Evolutionary conservation across 1,139 yeast genomes (phyloP), one percentile per base, ranked within the genome.

Genomic region (Taphrina deformans): DNA sequence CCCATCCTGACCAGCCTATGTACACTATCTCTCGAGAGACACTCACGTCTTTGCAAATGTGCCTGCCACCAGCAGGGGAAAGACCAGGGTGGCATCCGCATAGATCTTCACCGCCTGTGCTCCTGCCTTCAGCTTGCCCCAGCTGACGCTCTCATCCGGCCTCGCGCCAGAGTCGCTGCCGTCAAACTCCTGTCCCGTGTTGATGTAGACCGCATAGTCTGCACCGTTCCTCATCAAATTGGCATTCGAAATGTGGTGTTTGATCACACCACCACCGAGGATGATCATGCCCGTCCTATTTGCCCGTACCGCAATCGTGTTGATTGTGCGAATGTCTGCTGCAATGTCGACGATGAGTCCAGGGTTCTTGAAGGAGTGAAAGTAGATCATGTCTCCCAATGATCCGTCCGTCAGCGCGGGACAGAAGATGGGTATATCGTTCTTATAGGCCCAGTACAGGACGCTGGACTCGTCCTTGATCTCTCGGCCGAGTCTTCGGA

Each of bases 111-210:
- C 96, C 69, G 86, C 84, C 72, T 84, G 84, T 38, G 99, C 99
- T 55, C 91, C 97, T 4, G 96, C 87, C 78, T 90, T 90, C 77
- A 93, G 93, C 77, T 93, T 93, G 69, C 99, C 99, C 99, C 99
- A 93, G 55, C 96, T 88, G 64, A 93, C 88, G 29, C 99, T 99
- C 78, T 93, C 99, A 75, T 95, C 99, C 0, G 99, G 98, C 74
- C 99, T 84, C 5, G 99, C 99, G 69, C 99, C 99, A 18, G 99
- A 98, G 76, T 93, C 99, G 16, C 97, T 89, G 61, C 99, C 99
- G 74, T 93, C 99, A 73, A 91, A 95, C 76, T 93, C 99, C 78
- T 93, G 99, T 50, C 97, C 99, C 14, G 99, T 93, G 77, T 95
- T 95, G 75, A 93, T 92, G 77, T 85, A 93, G 21, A 93, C 97